Evolutionary conservation across 345 rosid species (phyloP).

Genomic region (Linum trigynum): DNA sequence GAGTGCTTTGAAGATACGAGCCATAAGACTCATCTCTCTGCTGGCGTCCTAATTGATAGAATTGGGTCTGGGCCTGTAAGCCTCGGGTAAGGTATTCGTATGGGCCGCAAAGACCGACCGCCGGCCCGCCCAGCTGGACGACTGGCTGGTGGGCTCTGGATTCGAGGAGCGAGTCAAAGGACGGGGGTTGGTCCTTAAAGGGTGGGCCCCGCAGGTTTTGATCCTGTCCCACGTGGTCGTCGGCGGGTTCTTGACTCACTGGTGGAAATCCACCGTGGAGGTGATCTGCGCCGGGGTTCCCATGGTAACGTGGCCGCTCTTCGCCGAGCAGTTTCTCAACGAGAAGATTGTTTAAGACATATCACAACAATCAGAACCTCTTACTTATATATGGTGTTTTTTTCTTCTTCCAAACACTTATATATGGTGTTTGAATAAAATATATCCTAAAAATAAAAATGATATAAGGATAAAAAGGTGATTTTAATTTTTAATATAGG

Average conservation of each 20-base stretch:
- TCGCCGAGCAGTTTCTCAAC: constrained; percentile 66
- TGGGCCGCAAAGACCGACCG: constrained; percentile 61
- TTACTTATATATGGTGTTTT: too few species aligned
- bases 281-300: constrained; percentile 53
- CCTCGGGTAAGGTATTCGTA: constrained; percentile 50
- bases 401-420: too few species aligned
- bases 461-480: too few species aligned
- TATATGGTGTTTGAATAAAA: too few species aligned
- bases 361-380: too few species aligned
- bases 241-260: constrained; percentile 69
- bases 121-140: constrained; percentile 31
- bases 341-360: constrained; percentile 36
- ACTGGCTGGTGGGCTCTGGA: constrained; percentile 33
- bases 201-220: constrained; percentile 83
- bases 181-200: constrained; percentile 54
- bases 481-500: too few species aligned
- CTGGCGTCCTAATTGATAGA: constrained; percentile 52
- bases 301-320: constrained; percentile 74
- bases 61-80: constrained; percentile 55
- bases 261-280: constrained; percentile 83
- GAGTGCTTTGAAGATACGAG: constrained; percentile 41
- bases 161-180: constrained; percentile 50
- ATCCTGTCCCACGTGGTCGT: constrained; percentile 55
- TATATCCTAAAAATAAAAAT: too few species aligned
- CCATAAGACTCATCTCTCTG: constrained; percentile 31